Percentiles rank a stretch among this genome's conserved stretches.
These are phyloP conservation scores for Linaria vulgaris DNA, from an alignment of 257 asterid genomes.

Conservation along the genomic window DNA sequence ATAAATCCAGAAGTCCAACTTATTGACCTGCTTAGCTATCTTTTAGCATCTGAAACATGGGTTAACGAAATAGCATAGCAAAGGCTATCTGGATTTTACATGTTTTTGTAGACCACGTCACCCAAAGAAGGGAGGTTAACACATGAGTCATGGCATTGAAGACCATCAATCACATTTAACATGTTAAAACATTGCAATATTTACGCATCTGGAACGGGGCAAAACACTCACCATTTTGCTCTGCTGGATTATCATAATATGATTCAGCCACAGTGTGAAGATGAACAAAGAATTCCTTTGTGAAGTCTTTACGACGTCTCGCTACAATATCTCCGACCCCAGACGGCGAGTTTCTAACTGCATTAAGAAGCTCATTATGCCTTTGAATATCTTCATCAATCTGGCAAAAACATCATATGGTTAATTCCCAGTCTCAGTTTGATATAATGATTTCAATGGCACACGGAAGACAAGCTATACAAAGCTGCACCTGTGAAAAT, in stretches of 20 bases:
- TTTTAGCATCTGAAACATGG: too few species aligned
- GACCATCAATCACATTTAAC: background rate
- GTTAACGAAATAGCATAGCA: too few species aligned
- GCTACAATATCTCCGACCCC: slow-evolving; percentile 72
- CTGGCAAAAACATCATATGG: slow-evolving; percentile 36
- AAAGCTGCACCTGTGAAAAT: background rate
- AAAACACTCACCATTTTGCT: slow-evolving; percentile 69
- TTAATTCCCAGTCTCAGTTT: slow-evolving; percentile 24
- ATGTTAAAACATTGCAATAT: background rate
- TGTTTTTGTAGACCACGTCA: background rate
- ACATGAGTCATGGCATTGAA: slow-evolving; percentile 1
- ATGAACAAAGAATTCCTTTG: slow-evolving; percentile 85
- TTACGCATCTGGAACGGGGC: background rate
- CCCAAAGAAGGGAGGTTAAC: background rate
- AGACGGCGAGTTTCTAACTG: slow-evolving; percentile 57
- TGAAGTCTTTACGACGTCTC: slow-evolving; percentile 92
- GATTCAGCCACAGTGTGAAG: slow-evolving; percentile 80
- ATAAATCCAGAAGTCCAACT: too few species aligned
- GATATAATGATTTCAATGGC: background rate
- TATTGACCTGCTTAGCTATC: too few species aligned
- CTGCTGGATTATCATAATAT: slow-evolving; percentile 63
- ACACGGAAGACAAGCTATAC: background rate
- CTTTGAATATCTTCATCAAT: slow-evolving; percentile 81
- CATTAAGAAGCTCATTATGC: slow-evolving; percentile 74
- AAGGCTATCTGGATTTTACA: background rate